A percentile compares a stretch with the other conserved stretches of the same genome.
These are phyloP conservation scores for Tuber melanosporum DNA, from an alignment of 495 filamentous ascomycete genomes.

Conservation along the genomic window DNA sequence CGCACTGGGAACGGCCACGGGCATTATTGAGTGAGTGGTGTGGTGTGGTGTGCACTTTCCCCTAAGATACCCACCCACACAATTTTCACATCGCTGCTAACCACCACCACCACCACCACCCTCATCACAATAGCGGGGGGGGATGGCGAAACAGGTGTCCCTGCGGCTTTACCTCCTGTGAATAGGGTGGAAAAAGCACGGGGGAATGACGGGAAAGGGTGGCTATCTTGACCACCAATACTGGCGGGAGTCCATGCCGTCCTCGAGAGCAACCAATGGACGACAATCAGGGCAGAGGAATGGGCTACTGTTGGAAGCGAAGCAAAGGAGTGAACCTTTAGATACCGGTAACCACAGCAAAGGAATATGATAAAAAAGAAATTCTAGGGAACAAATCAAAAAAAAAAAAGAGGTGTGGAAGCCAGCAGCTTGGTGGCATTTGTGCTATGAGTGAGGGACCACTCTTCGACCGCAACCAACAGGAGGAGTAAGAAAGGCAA, in stretches of 20 bases:
- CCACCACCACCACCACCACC: background rate
- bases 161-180: background rate
- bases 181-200: background rate
- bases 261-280: background rate
- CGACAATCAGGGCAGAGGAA: background rate
- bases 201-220: background rate
- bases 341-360: background rate
- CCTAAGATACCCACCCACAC: background rate
- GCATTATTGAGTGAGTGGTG: background rate
- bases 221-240: background rate
- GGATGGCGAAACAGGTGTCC: background rate
- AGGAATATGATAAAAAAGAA: background rate
- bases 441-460: background rate
- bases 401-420: background rate
- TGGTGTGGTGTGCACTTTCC: background rate
- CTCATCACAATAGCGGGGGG: background rate
- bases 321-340: background rate
- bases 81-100: background rate
- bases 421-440: background rate
- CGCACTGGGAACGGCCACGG: conserved; percentile 4
- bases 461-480: background rate
- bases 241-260: background rate
- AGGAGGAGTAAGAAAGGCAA: background rate
- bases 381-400: background rate
- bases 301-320: background rate